Base-by-base conservation (phyloP, 106 monocot genomes). In the Dendrobium catenatum region DNA sequence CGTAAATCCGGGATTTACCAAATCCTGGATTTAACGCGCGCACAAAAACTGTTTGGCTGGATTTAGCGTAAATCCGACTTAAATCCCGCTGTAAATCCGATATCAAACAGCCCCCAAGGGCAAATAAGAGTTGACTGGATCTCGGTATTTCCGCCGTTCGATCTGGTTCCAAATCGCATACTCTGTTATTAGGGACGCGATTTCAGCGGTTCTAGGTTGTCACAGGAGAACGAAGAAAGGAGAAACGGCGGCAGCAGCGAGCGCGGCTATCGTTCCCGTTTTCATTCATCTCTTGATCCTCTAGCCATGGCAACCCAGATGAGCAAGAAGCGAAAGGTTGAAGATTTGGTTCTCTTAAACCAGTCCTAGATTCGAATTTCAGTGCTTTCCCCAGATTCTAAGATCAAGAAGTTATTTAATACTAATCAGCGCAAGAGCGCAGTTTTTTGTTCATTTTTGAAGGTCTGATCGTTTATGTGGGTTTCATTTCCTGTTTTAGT, bases 271-370 rank as follows among this genome's bases (percentile, higher is more conserved):
- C 40, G 72, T 15, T 26, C 1, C 24, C 17, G 37, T 40, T 73
- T 10, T 15, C 64, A 5, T 6, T 68, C 31, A 31, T 68, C n/a
- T 68, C 10, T 37, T 37, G 15, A 70, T 70, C 3, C 16, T 70
- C 37, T 20, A 44, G 29, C 42, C 42, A 74, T 74, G 76, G 76
- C 76, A 76, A 76, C 76, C 49, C 76, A 76, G 49, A 76, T 76
- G 27, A 76, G 76, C 76, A 76, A 76, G 76, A 76, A 76, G 49
- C 76, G 76, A 24, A 76, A 76, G 76, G 74, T 74, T 74, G 42
- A 51, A 51, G 43, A 74, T n/a, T 3, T 37, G 33, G 5, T 31
- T 70, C 70, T 37, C 15, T 15, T 13, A 11, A 16, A 70, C 11
- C 9, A 2, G 33, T 31, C 4, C n/a, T 37, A 37, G 2, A 20